Percentiles rank a stretch among this genome's conserved stretches.
These are phyloP conservation scores for Nicotiana knightiana DNA, from an alignment of 257 asterid species.

Conservation along the genomic window DNA sequence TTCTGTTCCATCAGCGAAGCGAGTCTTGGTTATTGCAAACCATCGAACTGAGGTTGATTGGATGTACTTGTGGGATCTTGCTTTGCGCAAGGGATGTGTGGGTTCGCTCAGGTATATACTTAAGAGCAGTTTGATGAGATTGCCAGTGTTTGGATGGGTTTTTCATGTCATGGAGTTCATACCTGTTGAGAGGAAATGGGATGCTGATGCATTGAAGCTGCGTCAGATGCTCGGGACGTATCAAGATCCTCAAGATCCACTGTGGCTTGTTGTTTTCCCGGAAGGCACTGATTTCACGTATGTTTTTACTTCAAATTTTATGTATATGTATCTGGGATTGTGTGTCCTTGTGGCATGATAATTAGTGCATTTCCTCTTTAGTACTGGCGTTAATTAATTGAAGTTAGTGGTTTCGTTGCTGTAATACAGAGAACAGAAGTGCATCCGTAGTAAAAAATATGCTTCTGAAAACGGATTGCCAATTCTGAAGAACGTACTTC, in stretches of 20 bases:
- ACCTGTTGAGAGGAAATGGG: slow-evolving; percentile 89
- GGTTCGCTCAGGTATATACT: slow-evolving; percentile 71
- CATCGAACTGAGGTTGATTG: slow-evolving; percentile 94
- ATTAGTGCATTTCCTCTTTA: neutral
- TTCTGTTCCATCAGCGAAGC: slow-evolving; percentile 49
- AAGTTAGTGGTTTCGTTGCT: slow-evolving; percentile 4
- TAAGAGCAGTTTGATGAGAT: slow-evolving; percentile 81
- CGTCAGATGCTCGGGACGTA: slow-evolving; percentile 47
- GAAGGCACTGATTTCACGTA: slow-evolving; percentile 99
- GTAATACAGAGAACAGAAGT: slow-evolving; percentile 72
- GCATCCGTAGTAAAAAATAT: slow-evolving; percentile 61
- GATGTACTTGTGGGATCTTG: slow-evolving; percentile 98
- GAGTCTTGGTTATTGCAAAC: slow-evolving; percentile 68
- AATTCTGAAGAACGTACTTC: slow-evolving; percentile 66
- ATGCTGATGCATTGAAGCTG: slow-evolving; percentile 57
- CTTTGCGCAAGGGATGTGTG: slow-evolving; percentile 59
- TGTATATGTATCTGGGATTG: neutral
- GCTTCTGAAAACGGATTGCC: slow-evolving; percentile 83
- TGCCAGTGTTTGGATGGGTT: slow-evolving; percentile 88
- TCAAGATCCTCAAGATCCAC: slow-evolving; percentile 53
- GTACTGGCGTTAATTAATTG: neutral
- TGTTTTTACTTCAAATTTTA: slow-evolving; percentile 4
- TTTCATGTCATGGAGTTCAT: slow-evolving; percentile 83
- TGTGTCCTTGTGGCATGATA: neutral
- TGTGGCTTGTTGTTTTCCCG: slow-evolving; percentile 92